A percentile compares a stretch with the other conserved stretches of the same genome.
phyloP scores from a whole-genome alignment of 2,329 filamentous ascomycete species.

The Pezicula neosporulosa region DNA sequence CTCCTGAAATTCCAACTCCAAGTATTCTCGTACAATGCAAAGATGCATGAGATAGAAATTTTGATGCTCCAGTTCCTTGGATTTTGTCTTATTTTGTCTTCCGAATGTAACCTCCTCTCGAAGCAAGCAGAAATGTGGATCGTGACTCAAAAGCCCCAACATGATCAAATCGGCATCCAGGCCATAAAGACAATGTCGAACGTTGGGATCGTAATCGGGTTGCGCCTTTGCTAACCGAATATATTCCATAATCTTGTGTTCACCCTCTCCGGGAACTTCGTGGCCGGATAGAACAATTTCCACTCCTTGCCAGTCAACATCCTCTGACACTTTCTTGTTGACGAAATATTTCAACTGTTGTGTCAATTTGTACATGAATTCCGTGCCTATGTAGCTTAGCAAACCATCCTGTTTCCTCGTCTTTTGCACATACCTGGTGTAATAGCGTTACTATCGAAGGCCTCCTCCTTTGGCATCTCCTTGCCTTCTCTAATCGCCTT shows the following conservation, averaged over 20 bases:
- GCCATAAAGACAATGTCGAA: constrained; percentile 95
- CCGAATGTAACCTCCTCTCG: constrained; percentile 98
- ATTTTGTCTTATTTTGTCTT: constrained; percentile 79
- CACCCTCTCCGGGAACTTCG: constrained; percentile 95
- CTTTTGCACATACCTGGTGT: constrained; percentile 63
- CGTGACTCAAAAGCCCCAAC: constrained; percentile 93
- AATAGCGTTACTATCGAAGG: constrained; percentile 99
- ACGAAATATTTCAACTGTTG: constrained; percentile 96
- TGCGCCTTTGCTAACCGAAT: constrained; percentile 97
- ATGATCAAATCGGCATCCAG: constrained; percentile 98
- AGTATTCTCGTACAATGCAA: constrained; percentile 94
- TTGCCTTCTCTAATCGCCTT: constrained; percentile 88
- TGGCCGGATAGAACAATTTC: constrained; percentile 96
- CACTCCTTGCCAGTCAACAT: constrained; percentile 95
- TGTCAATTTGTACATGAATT: constrained; percentile 96
- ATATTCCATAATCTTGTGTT: constrained; percentile 99
- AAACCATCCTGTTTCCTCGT: not conserved
- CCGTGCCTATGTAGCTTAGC: constrained; percentile 53
- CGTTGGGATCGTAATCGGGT: constrained; percentile 85
- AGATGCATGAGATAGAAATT: constrained; percentile 98
- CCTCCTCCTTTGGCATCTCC: constrained; percentile 90
- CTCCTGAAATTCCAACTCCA: constrained; percentile 96
- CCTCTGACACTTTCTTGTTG: constrained; percentile 97
- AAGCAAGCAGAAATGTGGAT: constrained; percentile 95
- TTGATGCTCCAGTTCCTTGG: constrained; percentile 95